Evolutionary conservation across 768 basidiomycete species (phyloP).

Genomic region (Lactarius deliciosus): DNA sequence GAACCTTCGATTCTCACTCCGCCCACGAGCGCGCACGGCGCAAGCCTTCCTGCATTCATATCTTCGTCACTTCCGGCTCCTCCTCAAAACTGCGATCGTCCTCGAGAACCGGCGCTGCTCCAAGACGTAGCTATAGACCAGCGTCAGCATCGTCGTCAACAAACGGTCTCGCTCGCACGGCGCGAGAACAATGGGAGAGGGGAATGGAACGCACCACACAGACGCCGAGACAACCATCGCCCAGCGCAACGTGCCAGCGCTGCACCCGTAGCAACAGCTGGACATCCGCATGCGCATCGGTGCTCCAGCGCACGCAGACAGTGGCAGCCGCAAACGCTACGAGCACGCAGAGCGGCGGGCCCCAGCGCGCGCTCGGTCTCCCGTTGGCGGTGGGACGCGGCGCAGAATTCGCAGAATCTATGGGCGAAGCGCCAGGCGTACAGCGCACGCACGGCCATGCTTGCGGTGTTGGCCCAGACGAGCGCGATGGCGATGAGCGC

Average conservation of each 20-base stretch:
- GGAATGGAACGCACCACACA: neutral
- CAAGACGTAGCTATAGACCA: neutral
- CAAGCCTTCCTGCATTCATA: too few species aligned
- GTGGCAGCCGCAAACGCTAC: slow-evolving; percentile 32
- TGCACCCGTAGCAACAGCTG: slow-evolving; percentile 32
- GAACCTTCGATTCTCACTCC: too few species aligned
- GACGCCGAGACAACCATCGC: slow-evolving; percentile 27
- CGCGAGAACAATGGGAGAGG: neutral
- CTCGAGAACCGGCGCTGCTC: neutral
- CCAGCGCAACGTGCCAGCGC: slow-evolving; percentile 33
- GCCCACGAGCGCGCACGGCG: too few species aligned
- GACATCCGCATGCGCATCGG: slow-evolving; percentile 23
- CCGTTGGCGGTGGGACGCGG: neutral
- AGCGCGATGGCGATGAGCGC: slow-evolving; percentile 64
- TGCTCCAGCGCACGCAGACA: slow-evolving; percentile 32
- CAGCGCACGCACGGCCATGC: slow-evolving; percentile 58
- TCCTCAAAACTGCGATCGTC: neutral
- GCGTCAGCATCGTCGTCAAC: neutral
- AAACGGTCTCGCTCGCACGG: neutral
- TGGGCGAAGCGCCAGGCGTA: slow-evolving; percentile 56
- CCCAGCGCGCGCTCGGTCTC: neutral
- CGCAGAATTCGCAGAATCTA: slow-evolving; percentile 43
- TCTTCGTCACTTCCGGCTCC: neutral
- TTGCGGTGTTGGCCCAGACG: slow-evolving; percentile 75
- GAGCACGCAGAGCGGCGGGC: slow-evolving; percentile 29